phyloP scores from a whole-genome alignment of 495 filamentous ascomycete species.

The Hypoxylon lienhwacheense region DNA sequence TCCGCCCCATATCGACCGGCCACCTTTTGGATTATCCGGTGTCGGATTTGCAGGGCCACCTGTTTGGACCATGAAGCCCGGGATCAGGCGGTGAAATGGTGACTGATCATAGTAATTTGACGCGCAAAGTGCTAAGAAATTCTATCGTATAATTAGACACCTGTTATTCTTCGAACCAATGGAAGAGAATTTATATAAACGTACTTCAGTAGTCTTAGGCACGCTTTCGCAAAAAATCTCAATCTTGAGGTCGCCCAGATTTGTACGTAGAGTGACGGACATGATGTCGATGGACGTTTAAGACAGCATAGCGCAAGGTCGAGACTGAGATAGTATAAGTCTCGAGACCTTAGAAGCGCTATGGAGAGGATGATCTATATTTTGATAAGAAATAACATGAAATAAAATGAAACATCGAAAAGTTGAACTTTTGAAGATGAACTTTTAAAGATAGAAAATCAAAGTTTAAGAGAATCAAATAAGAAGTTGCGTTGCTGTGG shows the following conservation, averaged over 20 bases:
- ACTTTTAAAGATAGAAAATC: slow-evolving; percentile 19
- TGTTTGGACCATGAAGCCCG: slow-evolving; percentile 89
- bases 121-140: slow-evolving; percentile 96
- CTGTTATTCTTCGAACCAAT: neutral
- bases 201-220: slow-evolving; percentile 81
- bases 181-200: neutral
- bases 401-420: slow-evolving; percentile 1
- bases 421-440: slow-evolving; percentile 24
- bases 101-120: slow-evolving; percentile 82
- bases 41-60: slow-evolving; percentile 71
- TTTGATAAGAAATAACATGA: neutral
- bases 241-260: slow-evolving; percentile 87
- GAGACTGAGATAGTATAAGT: neutral
- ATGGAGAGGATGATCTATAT: neutral
- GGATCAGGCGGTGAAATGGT: slow-evolving; percentile 89
- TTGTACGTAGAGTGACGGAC: slow-evolving; percentile 82
- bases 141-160: slow-evolving; percentile 54
- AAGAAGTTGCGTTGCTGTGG: too few relatives aligned
- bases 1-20: slow-evolving; percentile 80
- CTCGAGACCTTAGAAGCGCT: neutral
- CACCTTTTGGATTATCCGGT: slow-evolving; percentile 69
- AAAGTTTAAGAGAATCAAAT: too few relatives aligned
- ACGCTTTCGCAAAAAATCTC: slow-evolving; percentile 95
- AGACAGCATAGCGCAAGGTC: neutral
- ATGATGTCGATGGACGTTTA: slow-evolving; percentile 41